A percentile compares a stretch with the other conserved stretches of the same genome.
Evolutionary conservation across 2,329 filamentous ascomycete genomes (phyloP).

Genomic region (Diplodia sapinea): DNA sequence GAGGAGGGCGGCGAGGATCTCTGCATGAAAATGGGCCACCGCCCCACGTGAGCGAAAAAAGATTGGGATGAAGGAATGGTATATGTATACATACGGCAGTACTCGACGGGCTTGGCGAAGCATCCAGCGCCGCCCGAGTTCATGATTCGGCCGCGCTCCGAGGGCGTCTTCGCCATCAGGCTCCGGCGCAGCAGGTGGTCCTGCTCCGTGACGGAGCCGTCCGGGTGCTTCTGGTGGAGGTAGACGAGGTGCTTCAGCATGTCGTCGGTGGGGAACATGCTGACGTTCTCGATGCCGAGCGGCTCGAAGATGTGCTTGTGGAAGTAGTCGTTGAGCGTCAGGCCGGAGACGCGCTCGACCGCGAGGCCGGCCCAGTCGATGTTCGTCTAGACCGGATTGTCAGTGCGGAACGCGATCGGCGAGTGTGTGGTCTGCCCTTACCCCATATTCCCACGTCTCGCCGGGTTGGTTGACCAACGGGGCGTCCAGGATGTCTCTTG

Average conservation of each 20-base stretch:
- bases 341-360: slow-evolving; percentile 53
- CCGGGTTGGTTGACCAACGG: slow-evolving; percentile 70
- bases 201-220: slow-evolving; percentile 46
- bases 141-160: slow-evolving; percentile 56
- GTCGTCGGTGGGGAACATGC: slow-evolving; percentile 61
- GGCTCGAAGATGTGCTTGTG: slow-evolving; percentile 55
- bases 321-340: slow-evolving; percentile 54
- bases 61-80: background rate
- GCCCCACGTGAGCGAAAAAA: background rate
- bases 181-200: slow-evolving; percentile 61
- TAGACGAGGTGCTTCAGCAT: slow-evolving; percentile 63
- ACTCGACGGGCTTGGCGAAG: slow-evolving; percentile 66
- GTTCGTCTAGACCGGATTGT: slow-evolving; percentile 48
- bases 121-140: slow-evolving; percentile 68
- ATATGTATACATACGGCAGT: slow-evolving; percentile 55
- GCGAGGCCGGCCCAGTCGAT: slow-evolving; percentile 59
- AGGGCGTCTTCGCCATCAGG: slow-evolving; percentile 52
- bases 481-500: slow-evolving; percentile 56
- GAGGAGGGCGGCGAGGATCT: slow-evolving; percentile 65
- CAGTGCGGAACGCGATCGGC: too few relatives aligned
- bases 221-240: slow-evolving; percentile 60
- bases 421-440: slow-evolving; percentile 33
- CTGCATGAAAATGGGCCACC: too few relatives aligned
- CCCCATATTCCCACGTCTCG: slow-evolving; percentile 63
- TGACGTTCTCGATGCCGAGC: slow-evolving; percentile 56